Evolutionary conservation across 257 asterid species (phyloP).

Genomic region (Solanum stenotomum): DNA sequence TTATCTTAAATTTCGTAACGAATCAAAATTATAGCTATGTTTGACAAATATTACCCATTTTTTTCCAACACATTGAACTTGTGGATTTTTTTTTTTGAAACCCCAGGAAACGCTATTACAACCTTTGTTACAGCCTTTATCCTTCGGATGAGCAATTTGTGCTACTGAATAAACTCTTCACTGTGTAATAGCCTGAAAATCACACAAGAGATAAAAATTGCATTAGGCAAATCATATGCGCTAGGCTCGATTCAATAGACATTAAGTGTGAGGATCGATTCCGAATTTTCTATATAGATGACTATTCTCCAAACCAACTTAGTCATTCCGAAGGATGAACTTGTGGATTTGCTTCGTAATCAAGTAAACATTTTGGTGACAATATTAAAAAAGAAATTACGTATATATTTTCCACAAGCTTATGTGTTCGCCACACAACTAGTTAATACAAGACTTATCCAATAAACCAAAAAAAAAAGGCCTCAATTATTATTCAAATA

Average conservation of each 20-base stretch:
- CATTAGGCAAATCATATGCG: background rate
- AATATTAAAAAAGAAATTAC: background rate
- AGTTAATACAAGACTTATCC: background rate
- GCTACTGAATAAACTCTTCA: too few relatives aligned
- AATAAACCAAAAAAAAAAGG: background rate
- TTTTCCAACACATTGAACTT: background rate
- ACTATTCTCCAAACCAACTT: too few relatives aligned
- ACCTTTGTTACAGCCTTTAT: fast-evolving
- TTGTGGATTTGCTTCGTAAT: background rate
- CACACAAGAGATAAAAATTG: fast-evolving
- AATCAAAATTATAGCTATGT: background rate
- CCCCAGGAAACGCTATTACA: background rate
- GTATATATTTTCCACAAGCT: background rate
- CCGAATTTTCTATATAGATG: fast-evolving
- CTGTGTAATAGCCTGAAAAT: fast-evolving
- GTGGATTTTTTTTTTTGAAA: background rate
- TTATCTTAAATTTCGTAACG: background rate
- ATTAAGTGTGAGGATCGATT: background rate
- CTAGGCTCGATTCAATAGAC: too few relatives aligned
- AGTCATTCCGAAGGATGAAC: background rate
- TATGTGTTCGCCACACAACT: background rate
- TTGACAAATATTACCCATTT: background rate
- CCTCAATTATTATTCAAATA: background rate
- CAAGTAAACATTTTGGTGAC: background rate
- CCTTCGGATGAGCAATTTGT: too few relatives aligned